Conservation (phyloP, 345 rosid species). For the Aurinia saxatilis region DNA sequence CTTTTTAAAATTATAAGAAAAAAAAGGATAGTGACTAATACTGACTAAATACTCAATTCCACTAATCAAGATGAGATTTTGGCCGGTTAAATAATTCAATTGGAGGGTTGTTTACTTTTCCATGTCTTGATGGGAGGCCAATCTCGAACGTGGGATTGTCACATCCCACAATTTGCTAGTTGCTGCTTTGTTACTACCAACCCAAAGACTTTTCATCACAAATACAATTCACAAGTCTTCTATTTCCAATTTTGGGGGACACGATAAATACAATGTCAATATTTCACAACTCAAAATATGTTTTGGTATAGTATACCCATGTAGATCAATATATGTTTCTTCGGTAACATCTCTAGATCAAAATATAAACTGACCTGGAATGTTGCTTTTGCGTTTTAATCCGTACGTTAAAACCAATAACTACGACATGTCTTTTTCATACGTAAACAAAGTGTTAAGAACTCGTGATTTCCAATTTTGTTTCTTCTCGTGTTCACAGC, state of each 20-base stretch:
- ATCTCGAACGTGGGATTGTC: slow-evolving; percentile 15
- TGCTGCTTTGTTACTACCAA: neutral
- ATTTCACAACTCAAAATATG: neutral
- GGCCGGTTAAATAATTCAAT: neutral
- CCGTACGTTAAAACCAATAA: no score
- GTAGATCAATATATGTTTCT: no score
- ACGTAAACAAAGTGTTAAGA: neutral
- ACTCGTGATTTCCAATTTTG: slow-evolving; percentile 19
- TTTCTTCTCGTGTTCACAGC: slow-evolving; percentile 4
- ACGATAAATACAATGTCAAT: no score
- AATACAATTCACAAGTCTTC: no score
- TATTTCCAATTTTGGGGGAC: no score
- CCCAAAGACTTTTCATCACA: neutral
- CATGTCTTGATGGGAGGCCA: neutral
- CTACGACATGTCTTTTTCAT: no score
- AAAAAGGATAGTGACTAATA: neutral
- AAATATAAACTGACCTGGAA: no score
- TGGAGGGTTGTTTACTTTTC: slow-evolving; percentile 7
- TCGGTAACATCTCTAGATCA: no score
- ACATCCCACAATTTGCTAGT: slow-evolving; percentile 14
- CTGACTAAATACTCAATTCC: neutral
- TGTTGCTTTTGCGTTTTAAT: no score
- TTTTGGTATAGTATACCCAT: neutral
- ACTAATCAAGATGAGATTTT: neutral
- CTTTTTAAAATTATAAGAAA: no score